These are phyloP conservation scores for Lavandula angustifolia DNA, from an alignment of 257 asterid genomes.

Conservation along the genomic window DNA sequence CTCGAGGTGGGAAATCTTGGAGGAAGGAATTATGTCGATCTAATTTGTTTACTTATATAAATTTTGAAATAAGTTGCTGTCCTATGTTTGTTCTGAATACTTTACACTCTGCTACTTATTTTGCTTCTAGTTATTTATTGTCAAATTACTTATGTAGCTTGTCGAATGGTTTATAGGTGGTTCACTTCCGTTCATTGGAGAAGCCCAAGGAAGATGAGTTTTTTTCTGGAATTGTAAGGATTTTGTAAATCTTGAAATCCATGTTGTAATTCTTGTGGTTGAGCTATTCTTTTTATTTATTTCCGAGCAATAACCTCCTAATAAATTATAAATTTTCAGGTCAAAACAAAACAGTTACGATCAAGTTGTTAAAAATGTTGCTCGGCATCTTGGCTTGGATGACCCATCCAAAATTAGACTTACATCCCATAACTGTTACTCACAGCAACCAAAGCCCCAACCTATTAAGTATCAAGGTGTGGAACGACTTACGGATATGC, in stretches of 20 bases:
- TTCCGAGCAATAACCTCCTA: conserved; percentile 10
- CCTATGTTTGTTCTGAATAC: neutral
- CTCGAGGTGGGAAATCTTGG: conserved; percentile 4
- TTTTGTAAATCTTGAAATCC: conserved; percentile 18
- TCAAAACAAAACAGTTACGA: conserved; percentile 77
- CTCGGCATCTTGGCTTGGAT: conserved; percentile 68
- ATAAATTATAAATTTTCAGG: conserved; percentile 45
- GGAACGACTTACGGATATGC: conserved; percentile 80
- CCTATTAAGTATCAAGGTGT: conserved; percentile 72
- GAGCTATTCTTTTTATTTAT: conserved; percentile 14
- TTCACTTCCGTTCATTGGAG: conserved; percentile 76
- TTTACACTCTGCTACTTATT: conserved; percentile 12
- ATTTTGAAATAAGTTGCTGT: neutral
- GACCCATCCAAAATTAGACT: conserved; percentile 85
- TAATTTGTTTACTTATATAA: neutral
- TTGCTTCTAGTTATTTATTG: neutral
- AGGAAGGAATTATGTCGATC: conserved; percentile 18
- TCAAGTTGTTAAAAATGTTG: conserved; percentile 77
- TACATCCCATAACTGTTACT: conserved; percentile 86
- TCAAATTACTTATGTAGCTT: conserved; percentile 22
- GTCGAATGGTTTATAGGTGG: conserved; percentile 54
- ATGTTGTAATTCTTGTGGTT: conserved; percentile 24
- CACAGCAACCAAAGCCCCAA: conserved; percentile 90
- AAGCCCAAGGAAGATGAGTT: conserved; percentile 89
- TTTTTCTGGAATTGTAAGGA: conserved; percentile 74